Conservation (phyloP, 208 protist genomes). For the Blastocrithidia nonstop region DNA sequence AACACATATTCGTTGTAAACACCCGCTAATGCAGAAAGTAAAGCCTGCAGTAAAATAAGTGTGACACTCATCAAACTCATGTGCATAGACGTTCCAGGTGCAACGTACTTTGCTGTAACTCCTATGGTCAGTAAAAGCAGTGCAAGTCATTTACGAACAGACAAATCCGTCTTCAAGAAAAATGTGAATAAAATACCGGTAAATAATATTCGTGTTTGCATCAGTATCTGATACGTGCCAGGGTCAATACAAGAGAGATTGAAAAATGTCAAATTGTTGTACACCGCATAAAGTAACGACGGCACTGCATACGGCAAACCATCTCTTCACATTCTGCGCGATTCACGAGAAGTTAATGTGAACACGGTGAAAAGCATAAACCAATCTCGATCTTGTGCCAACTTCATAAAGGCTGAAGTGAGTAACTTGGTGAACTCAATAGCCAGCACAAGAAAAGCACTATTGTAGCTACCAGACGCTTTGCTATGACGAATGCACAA, state of each 20-base stretch:
- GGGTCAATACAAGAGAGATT: constrained; percentile 45
- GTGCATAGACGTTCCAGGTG: constrained; percentile 8
- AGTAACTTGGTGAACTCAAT: constrained; percentile 33
- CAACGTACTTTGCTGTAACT: constrained; percentile 37
- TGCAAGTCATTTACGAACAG: constrained; percentile 26
- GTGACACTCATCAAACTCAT: constrained; percentile 16
- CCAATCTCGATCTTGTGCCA: constrained; percentile 18
- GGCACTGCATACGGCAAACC: constrained; percentile 29
- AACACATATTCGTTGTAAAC: constrained; percentile 64
- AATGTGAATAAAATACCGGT: constrained; percentile 34
- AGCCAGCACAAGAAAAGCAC: constrained; percentile 17
- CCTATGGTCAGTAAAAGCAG: constrained; percentile 32
- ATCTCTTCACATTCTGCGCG: constrained; percentile 16
- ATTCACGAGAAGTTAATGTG: constrained; percentile 8
- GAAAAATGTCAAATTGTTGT: constrained; percentile 72
- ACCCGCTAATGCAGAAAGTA: constrained; percentile 35
- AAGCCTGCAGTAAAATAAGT: constrained; percentile 31
- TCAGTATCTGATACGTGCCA: constrained; percentile 57
- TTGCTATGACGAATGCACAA: constrained; percentile 34
- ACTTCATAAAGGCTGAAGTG: constrained; percentile 27
- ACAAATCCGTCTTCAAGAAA: constrained; percentile 13
- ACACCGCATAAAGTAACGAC: constrained; percentile 55
- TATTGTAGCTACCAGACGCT: constrained; percentile 15
- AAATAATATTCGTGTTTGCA: constrained; percentile 62
- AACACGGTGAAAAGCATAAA: too few relatives aligned